A percentile compares a stretch with the other conserved stretches of the same genome.
phyloP scores from a whole-genome alignment of 106 monocot genomes.

The Dioscorea dumetorum region DNA sequence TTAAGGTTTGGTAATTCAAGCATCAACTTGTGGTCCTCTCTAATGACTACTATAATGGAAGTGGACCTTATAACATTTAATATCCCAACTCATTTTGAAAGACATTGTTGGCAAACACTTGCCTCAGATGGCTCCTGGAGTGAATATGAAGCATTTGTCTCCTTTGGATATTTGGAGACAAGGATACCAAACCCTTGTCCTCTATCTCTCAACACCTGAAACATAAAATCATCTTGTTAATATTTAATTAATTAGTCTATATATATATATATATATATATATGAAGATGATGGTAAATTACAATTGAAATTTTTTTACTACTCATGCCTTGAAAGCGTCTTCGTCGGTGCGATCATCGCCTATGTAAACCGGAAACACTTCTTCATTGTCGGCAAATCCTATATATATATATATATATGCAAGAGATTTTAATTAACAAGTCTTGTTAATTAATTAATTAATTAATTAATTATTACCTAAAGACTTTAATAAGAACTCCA shows the following conservation, averaged over 20 bases:
- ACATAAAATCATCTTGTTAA: not conserved
- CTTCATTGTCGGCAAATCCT: slow-evolving; percentile 41
- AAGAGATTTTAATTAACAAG: not conserved
- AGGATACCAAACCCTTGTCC: slow-evolving; percentile 77
- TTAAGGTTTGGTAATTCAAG: no score
- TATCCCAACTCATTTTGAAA: not conserved
- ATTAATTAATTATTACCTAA: slow-evolving; percentile 39
- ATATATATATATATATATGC: not conserved
- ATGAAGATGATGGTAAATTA: no score
- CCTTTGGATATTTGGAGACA: slow-evolving; percentile 74
- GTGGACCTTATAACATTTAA: slow-evolving; percentile 11
- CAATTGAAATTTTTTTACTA: no score
- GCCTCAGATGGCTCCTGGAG: slow-evolving; percentile 73
- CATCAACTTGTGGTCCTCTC: no score
- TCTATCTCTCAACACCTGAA: slow-evolving; percentile 55
- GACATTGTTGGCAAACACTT: slow-evolving; percentile 3
- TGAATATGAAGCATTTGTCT: slow-evolving; percentile 76
- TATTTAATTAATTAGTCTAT: no score
- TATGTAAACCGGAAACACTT: slow-evolving; percentile 66
- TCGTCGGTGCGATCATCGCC: slow-evolving; percentile 83
- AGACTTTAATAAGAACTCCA: slow-evolving; percentile 70
- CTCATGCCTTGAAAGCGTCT: slow-evolving; percentile 63
- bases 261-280: no score
- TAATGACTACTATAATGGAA: slow-evolving; percentile 1
- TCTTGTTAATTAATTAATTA: no score